Evolutionary conservation across 148 eudicot genomes (phyloP).

Genomic region (Vaccinium darrowii): DNA sequence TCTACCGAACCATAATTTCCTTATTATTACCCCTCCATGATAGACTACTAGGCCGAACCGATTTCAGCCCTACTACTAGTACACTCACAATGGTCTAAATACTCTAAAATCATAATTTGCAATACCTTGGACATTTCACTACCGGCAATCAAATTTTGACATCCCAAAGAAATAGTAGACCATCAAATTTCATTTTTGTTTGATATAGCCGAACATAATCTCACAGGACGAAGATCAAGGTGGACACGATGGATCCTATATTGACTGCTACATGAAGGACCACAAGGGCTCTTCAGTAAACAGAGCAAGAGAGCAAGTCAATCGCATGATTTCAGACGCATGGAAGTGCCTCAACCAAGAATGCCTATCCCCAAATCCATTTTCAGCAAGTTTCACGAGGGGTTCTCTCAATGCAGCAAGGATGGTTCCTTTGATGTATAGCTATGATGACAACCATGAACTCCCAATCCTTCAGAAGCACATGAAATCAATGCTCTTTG

Average conservation of each 20-base stretch:
- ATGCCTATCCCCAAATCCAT: constrained; percentile 23
- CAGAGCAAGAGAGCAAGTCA: constrained; percentile 33
- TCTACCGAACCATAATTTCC: not conserved
- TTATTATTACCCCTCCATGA: not conserved
- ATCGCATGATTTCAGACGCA: constrained; percentile 36
- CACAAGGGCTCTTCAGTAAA: constrained; percentile 29
- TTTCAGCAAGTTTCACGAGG: constrained; percentile 26
- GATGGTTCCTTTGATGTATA: constrained; percentile 42
- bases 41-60: not conserved
- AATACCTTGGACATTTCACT: not conserved
- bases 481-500: constrained; percentile 26
- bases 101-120: not conserved
- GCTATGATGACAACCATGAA: constrained; percentile 31
- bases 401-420: constrained; percentile 39
- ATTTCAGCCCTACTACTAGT: not conserved
- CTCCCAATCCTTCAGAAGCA: constrained; percentile 33
- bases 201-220: not conserved
- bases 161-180: too few relatives aligned
- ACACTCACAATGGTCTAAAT: not conserved
- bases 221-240: constrained; percentile 50
- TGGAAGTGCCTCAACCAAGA: constrained; percentile 53
- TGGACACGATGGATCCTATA: constrained; percentile 56
- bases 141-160: not conserved
- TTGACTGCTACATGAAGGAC: constrained; percentile 53
- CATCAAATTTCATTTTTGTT: too few relatives aligned